Evolutionary conservation across 371 early-diverging fungal genomes (phyloP), one percentile per base, ranked within the genome.

Genomic region (Sporodiniella umbellata): DNA sequence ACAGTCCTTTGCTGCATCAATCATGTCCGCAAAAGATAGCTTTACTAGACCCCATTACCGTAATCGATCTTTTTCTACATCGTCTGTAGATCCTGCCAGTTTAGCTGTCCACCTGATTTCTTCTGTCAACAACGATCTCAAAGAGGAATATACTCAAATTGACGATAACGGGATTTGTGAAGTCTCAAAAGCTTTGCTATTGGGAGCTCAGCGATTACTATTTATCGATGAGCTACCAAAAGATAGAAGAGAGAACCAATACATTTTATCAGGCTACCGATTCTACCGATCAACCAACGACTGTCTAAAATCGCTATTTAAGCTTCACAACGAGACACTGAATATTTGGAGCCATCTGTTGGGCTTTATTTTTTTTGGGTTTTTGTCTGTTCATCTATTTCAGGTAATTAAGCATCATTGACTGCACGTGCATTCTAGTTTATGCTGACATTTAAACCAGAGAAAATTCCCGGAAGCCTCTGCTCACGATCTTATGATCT

Each of bases 291-390:
- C 65, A 17, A 71, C 73, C 17, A 66, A 69, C n/a, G 74, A 77
- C 26, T 85, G 86, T 51, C 60, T 85, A 17, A 64, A 62, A 64
- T 79, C 81, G 15, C 75, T 88, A 31, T 85, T 88, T 58, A 65
- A 53, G 39, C 58, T 86, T 24, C 88, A 88, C 54, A 88, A 88
- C 39, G 87, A 88, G 60, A 87, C 88, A 1, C 68, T 81, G 66
- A 87, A 88, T 48, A 87, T 87, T 21, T 85, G 84, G 83, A 84
- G 84, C 23, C 88, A 86, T 67, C 61, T 88, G 49, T 42, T 80
- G 6, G 88, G 87, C 0, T 74, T 84, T 24, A 35, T 85, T 18
- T 78, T 84, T 42, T 79, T 86, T 54, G 53, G 73, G 2, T 68
- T 60, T 22, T 57, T 87, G 0, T 78, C 78, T 3, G 51, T 78